Evolutionary conservation across 768 basidiomycete species (phyloP).

Genomic region (Mycena rosella): DNA sequence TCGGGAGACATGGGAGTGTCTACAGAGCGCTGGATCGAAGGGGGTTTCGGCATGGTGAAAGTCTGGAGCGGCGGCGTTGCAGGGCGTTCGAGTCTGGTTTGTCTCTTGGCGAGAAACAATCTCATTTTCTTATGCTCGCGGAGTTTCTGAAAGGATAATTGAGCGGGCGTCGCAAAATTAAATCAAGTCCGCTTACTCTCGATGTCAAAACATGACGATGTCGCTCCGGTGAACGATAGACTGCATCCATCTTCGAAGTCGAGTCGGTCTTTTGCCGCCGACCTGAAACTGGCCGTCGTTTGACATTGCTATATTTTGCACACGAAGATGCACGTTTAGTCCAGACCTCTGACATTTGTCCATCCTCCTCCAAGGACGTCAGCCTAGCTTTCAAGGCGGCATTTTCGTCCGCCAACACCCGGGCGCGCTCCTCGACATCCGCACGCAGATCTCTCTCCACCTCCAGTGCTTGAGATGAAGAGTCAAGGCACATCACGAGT

Average conservation of each 20-base stretch:
- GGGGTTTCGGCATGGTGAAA: slow-evolving; percentile 13
- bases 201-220: slow-evolving; percentile 33
- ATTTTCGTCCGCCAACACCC: slow-evolving; percentile 36
- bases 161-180: background rate
- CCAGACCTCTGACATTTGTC: slow-evolving; percentile 25
- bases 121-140: slow-evolving; percentile 27
- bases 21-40: background rate
- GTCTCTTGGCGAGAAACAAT: slow-evolving; percentile 16
- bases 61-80: slow-evolving; percentile 5
- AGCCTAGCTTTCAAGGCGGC: slow-evolving; percentile 29
- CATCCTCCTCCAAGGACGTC: slow-evolving; percentile 24
- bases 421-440: slow-evolving; percentile 39
- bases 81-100: background rate
- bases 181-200: slow-evolving; percentile 20
- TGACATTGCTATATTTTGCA: slow-evolving; percentile 14
- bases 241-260: slow-evolving; percentile 25
- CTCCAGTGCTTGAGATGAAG: slow-evolving; percentile 41
- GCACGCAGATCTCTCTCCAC: slow-evolving; percentile 42
- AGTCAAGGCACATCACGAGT: slow-evolving; percentile 41
- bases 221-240: slow-evolving; percentile 29
- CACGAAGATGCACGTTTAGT: slow-evolving; percentile 27
- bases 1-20: slow-evolving; percentile 23
- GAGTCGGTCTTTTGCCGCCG: slow-evolving; percentile 28
- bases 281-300: slow-evolving; percentile 34
- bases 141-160: slow-evolving; percentile 25